Evolutionary conservation across 1,284 basidiomycete genomes (phyloP).

Genomic region (Fistulinella cinereoalba): DNA sequence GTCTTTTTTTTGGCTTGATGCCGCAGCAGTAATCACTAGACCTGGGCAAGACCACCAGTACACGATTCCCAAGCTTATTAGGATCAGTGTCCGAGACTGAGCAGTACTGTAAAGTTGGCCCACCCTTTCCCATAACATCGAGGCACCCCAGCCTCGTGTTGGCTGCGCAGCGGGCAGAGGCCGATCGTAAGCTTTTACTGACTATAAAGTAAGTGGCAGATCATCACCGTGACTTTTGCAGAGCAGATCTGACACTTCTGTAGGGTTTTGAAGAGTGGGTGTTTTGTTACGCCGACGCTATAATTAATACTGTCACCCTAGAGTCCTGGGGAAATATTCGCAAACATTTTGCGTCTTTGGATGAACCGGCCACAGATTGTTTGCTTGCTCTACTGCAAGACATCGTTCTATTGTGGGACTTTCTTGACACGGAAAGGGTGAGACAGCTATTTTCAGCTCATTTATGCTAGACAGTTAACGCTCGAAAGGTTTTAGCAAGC

Average conservation of each 20-base stretch:
- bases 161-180: constrained; percentile 24
- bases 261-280: constrained; percentile 24
- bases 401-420: constrained; percentile 31
- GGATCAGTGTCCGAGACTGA: neutral
- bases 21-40: too few species aligned
- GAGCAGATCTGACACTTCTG: constrained; percentile 1
- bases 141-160: too few species aligned
- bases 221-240: neutral
- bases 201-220: constrained; percentile 12
- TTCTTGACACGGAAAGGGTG: constrained; percentile 26
- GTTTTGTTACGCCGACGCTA: neutral
- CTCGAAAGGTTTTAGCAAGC: too few species aligned
- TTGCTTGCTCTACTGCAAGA: constrained; percentile 25
- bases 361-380: constrained; percentile 15
- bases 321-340: constrained; percentile 31
- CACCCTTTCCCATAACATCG: too few species aligned
- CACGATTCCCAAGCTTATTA: too few species aligned
- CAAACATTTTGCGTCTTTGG: constrained; percentile 21
- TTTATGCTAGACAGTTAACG: too few species aligned
- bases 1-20: too few species aligned
- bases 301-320: constrained; percentile 1
- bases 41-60: too few species aligned
- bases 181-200: constrained; percentile 15
- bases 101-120: constrained; percentile 5
- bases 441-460: neutral